phyloP scores from a whole-genome alignment of 2,329 filamentous ascomycete species.

The Monascus ruber region DNA sequence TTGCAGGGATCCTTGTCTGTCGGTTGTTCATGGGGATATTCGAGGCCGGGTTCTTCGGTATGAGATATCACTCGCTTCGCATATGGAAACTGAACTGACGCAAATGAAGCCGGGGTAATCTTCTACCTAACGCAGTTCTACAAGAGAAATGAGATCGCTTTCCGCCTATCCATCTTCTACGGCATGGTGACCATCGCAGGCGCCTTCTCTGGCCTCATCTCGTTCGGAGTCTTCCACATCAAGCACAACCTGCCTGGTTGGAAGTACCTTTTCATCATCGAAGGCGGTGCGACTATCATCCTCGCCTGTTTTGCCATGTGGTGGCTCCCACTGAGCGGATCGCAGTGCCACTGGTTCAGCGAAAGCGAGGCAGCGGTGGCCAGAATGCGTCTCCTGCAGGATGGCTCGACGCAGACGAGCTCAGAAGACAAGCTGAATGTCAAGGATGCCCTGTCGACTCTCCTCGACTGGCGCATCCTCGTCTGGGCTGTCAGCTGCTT shows the following conservation, averaged over 20 bases:
- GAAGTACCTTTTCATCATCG: conserved; percentile 46
- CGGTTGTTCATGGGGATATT: too few relatives aligned
- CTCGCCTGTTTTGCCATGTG: conserved; percentile 55
- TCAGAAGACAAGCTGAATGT: background rate
- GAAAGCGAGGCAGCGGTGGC: conserved; percentile 53
- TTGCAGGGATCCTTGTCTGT: too few relatives aligned
- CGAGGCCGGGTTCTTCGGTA: too few relatives aligned
- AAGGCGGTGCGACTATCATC: conserved; percentile 48
- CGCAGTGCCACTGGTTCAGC: conserved; percentile 52
- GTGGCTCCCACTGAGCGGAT: conserved; percentile 57
- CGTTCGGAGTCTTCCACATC: conserved; percentile 52
- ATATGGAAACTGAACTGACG: too few relatives aligned
- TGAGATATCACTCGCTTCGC: too few relatives aligned
- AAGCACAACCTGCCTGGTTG: conserved; percentile 38
- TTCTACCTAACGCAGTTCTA: conserved; percentile 59
- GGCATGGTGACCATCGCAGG: conserved; percentile 64
- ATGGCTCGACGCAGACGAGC: conserved; percentile 2
- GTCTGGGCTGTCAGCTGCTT: conserved; percentile 38
- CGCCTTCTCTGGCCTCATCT: conserved; percentile 50
- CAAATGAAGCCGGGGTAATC: conserved; percentile 20
- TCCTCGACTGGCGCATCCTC: conserved; percentile 1
- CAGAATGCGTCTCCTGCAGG: conserved; percentile 1
- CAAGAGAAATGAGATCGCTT: conserved; percentile 57
- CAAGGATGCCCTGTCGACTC: background rate
- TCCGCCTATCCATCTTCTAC: conserved; percentile 63